Evolutionary conservation across 306 rosid species (phyloP), one percentile per base, ranked within the genome.

Genomic region (Dryas octopetala): DNA sequence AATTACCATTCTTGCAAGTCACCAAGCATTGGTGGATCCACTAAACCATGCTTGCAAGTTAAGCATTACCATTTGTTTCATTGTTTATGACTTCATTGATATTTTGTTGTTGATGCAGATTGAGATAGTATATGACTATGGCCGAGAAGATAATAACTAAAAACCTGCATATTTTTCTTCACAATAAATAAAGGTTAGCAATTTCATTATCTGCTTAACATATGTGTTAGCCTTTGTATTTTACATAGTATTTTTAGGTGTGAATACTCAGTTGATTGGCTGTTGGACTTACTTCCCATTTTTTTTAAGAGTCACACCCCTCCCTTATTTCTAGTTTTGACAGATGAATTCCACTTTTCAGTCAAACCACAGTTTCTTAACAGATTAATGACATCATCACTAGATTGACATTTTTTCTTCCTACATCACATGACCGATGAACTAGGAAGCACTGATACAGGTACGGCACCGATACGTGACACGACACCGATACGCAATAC

Each of bases 81-180:
- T 51, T 59, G 68, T 46, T 81, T 72, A 50, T 79, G 70, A 70
- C 78, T 62, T 49, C 23, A 57, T 83, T 79, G 45, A 62, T 62
- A 28, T 81, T n/a, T 69, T 63, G 38, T 79, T 51, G 54, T 55
- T 76, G 15, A 71, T 80, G 85, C 89, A 94, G 98, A 87, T 94
- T 83, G 97, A 91, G 90, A 90, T 93, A 71, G 78, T 88, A 68
- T 95, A 90, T 74, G 62, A 91, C 87, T 95, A 83, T 80, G 98
- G 98, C 51, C 87, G 86, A 66, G 98, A 94, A 90, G 89, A 90
- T 74, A 83, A 91, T 63, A 71, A 81, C 90, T 90, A 80, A 90
- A 26, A 83, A 71, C 58, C 58, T 49, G 75, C 71, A 12, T 53
- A 51, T 46, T 61, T 81, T 73, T 50, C 76, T 23, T 83, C 83